Base-by-base conservation (phyloP, 75 land plant genomes). In the Ceratopteris richardii region DNA sequence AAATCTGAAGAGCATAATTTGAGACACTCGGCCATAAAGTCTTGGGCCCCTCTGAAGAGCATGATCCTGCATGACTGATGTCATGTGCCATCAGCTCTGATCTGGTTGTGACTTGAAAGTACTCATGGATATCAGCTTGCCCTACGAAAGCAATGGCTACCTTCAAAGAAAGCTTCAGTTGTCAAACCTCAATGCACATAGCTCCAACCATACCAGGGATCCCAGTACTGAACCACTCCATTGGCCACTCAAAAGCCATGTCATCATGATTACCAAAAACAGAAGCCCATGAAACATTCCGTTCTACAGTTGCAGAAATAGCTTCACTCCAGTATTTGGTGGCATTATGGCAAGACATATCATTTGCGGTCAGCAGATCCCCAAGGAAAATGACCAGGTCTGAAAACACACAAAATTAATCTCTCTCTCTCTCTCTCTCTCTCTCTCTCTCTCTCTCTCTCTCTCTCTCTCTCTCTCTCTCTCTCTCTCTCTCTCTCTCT, bases 221-320 rank as follows among this genome's bases (percentile, higher is more conserved):
- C 11, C 98, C 96, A 44, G 63, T 28, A 1, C 85, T 85, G 68
- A 91, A 91, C 97, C 97, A 91, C 17, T 81, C 79, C 1, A 58
- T 18, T 3, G 96, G 92, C 85, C 96, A 90, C 56, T 61, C 88
- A 64, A 94, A 90, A 3, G 83, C 36, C 44, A 79, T 79, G 64
- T 94, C 98, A 63, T 94, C 98, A 61, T 94, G 98, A 75, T 94
- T 94, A 1, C 98, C 98, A 77, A 94, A 86, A 25, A 90, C 65
- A 53, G 76, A 79, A 4, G 96, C 77, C 80, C 80, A 89, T n/a
- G 98, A 90, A 23, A 94, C 78, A 2, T 78, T 73, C 47, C 85
- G 79, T 10, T 55, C 59, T 66, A 62, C 65, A 0, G 96, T 63
- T 11, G 88, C 76, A 5, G 72, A 75, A 24, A 74, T 60, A 1